Conservation (phyloP, 768 basidiomycete species). For the Hemileccinum rubropunctum region DNA sequence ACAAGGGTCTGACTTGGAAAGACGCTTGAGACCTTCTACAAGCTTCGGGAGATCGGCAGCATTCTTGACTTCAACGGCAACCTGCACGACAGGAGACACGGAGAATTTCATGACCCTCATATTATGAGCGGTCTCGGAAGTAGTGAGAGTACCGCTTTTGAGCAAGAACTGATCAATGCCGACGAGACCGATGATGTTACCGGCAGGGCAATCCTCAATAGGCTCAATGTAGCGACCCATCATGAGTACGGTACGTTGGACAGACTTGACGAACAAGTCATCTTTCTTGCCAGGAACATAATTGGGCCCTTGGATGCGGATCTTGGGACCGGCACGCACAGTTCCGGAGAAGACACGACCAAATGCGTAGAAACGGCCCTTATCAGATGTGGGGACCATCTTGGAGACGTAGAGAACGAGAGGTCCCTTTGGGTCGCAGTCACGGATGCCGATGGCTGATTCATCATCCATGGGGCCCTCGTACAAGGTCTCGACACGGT, state of each 20-base stretch:
- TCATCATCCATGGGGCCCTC: constrained; percentile 99
- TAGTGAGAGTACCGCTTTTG: constrained; percentile 97
- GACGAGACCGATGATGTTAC: constrained; percentile 98
- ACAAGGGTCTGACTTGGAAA: constrained; percentile 99
- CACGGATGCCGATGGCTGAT: constrained; percentile 96
- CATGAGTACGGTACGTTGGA: constrained; percentile 99
- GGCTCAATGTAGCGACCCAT: constrained; percentile 99
- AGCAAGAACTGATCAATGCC: constrained; percentile 99
- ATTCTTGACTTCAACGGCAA: constrained; percentile 99
- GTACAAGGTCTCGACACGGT: constrained; percentile 99
- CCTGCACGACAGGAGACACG: constrained; percentile 98
- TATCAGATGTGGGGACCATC: constrained; percentile 99
- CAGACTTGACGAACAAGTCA: constrained; percentile 94
- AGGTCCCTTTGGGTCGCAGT: constrained; percentile 95
- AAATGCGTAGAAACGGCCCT: constrained; percentile 99
- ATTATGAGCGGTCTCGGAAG: constrained; percentile 98
- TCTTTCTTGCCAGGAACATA: constrained; percentile 99
- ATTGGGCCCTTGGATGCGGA: constrained; percentile 99
- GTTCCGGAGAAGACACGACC: constrained; percentile 99
- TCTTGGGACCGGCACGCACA: constrained; percentile 94
- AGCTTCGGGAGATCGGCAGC: constrained; percentile 98
- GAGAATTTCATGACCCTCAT: constrained; percentile 99
- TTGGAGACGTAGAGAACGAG: constrained; percentile 98
- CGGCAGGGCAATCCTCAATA: constrained; percentile 98
- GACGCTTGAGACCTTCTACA: constrained; percentile 99